A percentile compares a stretch with the other conserved stretches of the same genome.
phyloP scores from a whole-genome alignment of 768 basidiomycete species.

The Fibroporia radiculosa region DNA sequence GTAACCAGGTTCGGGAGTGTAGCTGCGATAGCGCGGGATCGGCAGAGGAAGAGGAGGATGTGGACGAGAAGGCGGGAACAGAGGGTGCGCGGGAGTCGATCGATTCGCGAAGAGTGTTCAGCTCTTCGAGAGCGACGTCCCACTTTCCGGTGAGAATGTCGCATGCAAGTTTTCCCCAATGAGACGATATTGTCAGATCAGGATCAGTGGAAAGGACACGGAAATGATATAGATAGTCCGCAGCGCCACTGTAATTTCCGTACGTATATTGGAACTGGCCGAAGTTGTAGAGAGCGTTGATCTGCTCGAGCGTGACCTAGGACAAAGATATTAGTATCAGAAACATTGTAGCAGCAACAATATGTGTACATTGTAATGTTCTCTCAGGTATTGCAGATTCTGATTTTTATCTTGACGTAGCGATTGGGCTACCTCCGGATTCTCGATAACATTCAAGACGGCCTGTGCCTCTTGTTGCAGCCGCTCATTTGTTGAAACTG shows the following conservation, averaged over 20 bases:
- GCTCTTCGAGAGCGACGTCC: constrained; percentile 92
- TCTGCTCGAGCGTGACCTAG: constrained; percentile 92
- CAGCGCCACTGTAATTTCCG: constrained; percentile 93
- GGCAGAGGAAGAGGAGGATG: constrained; percentile 28
- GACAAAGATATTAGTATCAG: not conserved
- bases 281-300: constrained; percentile 93
- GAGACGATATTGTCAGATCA: constrained; percentile 90
- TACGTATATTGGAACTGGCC: constrained; percentile 99
- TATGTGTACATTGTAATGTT: constrained; percentile 50
- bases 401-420: constrained; percentile 96
- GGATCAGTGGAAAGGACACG: constrained; percentile 91
- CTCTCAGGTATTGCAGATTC: constrained; percentile 90
- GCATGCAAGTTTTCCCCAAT: constrained; percentile 98
- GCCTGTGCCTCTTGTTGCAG: constrained; percentile 87
- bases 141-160: constrained; percentile 94
- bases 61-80: constrained; percentile 27
- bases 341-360: not conserved
- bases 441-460: constrained; percentile 93
- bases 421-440: constrained; percentile 91
- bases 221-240: constrained; percentile 98
- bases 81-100: constrained; percentile 74
- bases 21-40: constrained; percentile 77
- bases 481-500: constrained; percentile 75
- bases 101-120: constrained; percentile 88
- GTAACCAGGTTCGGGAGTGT: constrained; percentile 92